Evolutionary conservation across 768 basidiomycete species (phyloP).

Genomic region (Hygrocybe coccinea): DNA sequence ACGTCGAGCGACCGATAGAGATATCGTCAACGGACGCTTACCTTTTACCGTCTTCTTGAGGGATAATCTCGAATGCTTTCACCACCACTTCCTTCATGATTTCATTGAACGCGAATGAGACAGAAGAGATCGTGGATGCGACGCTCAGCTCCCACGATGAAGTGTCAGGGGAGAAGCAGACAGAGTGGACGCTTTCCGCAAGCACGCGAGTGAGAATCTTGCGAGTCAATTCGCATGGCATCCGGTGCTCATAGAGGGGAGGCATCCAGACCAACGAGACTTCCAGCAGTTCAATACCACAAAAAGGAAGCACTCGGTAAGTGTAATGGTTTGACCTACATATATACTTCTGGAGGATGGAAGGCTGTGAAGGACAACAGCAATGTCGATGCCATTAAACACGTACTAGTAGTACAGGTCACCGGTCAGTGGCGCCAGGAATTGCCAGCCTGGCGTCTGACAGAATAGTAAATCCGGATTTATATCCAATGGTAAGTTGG

Average conservation of each 20-base stretch:
- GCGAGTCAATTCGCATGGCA: conserved; percentile 38
- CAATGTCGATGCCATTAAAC: too few relatives aligned
- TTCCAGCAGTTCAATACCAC: too few relatives aligned
- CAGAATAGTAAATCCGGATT: too few relatives aligned
- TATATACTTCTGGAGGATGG: too few relatives aligned
- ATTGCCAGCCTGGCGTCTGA: too few relatives aligned
- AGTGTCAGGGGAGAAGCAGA: conserved; percentile 30
- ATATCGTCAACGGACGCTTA: neutral
- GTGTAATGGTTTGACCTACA: too few relatives aligned
- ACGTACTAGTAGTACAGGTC: too few relatives aligned
- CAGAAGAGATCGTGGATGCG: conserved; percentile 29
- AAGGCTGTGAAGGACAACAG: too few relatives aligned
- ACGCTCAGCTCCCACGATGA: conserved; percentile 30
- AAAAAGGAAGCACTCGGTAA: too few relatives aligned
- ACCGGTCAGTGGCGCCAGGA: too few relatives aligned
- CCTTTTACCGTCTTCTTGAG: neutral
- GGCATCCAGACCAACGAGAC: neutral
- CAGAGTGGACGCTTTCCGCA: conserved; percentile 30
- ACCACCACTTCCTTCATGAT: conserved; percentile 31
- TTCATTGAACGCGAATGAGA: conserved; percentile 32
- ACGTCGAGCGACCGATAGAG: neutral
- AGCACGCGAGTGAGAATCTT: conserved; percentile 30
- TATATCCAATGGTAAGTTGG: too few relatives aligned
- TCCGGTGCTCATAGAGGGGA: neutral
- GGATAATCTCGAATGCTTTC: conserved; percentile 32